Evolutionary conservation across 2,329 filamentous ascomycete genomes (phyloP).

Genomic region (Phialophora chinensis): DNA sequence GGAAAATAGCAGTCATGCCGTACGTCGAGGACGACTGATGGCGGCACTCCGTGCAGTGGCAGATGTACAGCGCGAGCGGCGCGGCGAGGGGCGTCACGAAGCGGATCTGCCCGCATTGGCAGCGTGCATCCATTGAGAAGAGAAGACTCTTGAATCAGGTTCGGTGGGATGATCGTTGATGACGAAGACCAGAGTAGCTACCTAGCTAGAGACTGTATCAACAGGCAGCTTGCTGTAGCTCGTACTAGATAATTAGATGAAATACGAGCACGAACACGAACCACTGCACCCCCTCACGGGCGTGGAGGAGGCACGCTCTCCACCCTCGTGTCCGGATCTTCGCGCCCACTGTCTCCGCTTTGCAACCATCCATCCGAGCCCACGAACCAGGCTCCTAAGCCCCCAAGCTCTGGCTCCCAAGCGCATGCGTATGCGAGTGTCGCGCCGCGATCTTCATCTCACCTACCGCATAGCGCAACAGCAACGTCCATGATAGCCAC

Average conservation of each 20-base stretch:
- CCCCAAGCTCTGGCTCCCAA: too few species aligned
- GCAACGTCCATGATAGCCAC: too few species aligned
- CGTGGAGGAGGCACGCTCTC: neutral
- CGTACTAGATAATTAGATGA: neutral
- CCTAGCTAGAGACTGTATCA: neutral
- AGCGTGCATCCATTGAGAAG: slow-evolving; percentile 57
- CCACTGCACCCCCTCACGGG: neutral
- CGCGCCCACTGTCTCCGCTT: neutral
- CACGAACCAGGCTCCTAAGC: neutral
- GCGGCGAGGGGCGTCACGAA: slow-evolving; percentile 67
- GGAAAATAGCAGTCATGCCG: slow-evolving; percentile 73
- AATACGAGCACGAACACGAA: neutral
- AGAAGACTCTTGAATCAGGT: too few species aligned
- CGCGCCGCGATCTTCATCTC: neutral
- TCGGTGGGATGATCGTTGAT: too few species aligned
- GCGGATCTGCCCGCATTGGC: slow-evolving; percentile 68
- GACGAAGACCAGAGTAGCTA: neutral
- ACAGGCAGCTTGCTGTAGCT: too few species aligned
- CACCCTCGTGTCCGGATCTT: neutral
- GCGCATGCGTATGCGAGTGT: too few species aligned
- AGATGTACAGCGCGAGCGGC: slow-evolving; percentile 71
- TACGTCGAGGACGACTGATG: slow-evolving; percentile 61
- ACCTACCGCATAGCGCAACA: neutral
- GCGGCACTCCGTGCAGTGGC: slow-evolving; percentile 71
- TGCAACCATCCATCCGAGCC: neutral